Percentiles rank a stretch among this genome's conserved stretches.
phyloP scores from a whole-genome alignment of 306 rosid species.

The Malus fusca region DNA sequence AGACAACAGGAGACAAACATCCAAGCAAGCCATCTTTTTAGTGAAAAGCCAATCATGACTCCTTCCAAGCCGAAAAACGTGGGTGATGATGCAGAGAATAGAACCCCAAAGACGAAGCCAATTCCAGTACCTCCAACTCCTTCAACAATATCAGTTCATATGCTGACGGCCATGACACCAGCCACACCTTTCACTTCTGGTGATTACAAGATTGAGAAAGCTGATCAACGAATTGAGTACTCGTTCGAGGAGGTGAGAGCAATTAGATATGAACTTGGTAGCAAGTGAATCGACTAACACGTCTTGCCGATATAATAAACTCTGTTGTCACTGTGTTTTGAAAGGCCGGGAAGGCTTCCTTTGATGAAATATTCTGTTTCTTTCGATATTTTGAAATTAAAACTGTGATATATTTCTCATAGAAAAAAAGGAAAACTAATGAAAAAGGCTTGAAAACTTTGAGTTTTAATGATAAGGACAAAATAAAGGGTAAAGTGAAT shows the following conservation, averaged over 20 bases:
- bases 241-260: slow-evolving; percentile 62
- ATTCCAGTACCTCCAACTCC: slow-evolving; percentile 46
- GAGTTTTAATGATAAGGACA: too few species aligned
- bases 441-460: too few species aligned
- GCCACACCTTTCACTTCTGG: slow-evolving; percentile 24
- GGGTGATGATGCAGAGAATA: slow-evolving; percentile 29
- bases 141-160: slow-evolving; percentile 29
- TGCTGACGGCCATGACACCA: slow-evolving; percentile 46
- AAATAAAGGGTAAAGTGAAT: too few species aligned
- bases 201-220: slow-evolving; percentile 9
- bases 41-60: slow-evolving; percentile 23
- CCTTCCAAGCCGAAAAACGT: slow-evolving; percentile 28
- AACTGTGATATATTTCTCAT: too few species aligned
- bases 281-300: too few species aligned
- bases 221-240: slow-evolving; percentile 28
- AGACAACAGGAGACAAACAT: neutral
- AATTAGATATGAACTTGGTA: too few species aligned
- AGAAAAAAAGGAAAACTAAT: too few species aligned
- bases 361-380: too few species aligned
- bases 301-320: neutral
- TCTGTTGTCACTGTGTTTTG: neutral
- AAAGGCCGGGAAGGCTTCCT: too few species aligned
- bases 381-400: too few species aligned
- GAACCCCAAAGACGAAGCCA: slow-evolving; percentile 41
- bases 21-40: neutral